Evolutionary conservation across 495 filamentous ascomycete genomes (phyloP).

Genomic region (Lindgomyces ingoldianus): DNA sequence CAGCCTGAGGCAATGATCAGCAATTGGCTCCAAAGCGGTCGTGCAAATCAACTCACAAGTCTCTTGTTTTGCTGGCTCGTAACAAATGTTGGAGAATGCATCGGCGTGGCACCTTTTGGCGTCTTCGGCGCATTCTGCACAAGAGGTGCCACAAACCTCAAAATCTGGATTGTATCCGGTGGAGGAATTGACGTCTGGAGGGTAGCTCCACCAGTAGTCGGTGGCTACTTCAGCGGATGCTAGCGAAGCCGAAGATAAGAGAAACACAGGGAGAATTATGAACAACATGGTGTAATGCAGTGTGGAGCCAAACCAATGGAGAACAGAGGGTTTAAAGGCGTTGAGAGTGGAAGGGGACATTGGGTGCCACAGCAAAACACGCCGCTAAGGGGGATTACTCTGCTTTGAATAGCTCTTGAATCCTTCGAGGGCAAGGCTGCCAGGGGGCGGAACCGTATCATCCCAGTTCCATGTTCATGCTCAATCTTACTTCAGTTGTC

Average conservation of each 20-base stretch:
- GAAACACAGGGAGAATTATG: not conserved
- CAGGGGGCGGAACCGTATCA: too few relatives aligned
- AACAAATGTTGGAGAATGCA: not conserved
- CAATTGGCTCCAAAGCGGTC: not conserved
- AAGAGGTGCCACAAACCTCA: constrained; percentile 1
- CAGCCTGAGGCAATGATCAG: not conserved
- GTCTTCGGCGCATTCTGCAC: not conserved
- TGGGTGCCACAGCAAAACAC: too few relatives aligned
- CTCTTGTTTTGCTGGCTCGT: not conserved
- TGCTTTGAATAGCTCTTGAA: too few relatives aligned
- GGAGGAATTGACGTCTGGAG: not conserved
- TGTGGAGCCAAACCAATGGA: too few relatives aligned
- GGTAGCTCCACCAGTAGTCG: constrained; percentile 17
- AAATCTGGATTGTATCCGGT: constrained; percentile 10
- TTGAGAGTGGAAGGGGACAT: too few relatives aligned
- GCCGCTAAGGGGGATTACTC: too few relatives aligned
- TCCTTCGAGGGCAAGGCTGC: too few relatives aligned
- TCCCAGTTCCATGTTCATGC: too few relatives aligned
- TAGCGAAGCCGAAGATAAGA: not conserved
- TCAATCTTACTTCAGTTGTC: too few relatives aligned
- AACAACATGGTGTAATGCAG: constrained; percentile 1
- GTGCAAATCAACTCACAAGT: not conserved
- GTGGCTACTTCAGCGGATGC: not conserved
- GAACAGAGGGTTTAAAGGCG: too few relatives aligned
- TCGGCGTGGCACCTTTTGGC: not conserved